Evolutionary conservation across 1,284 basidiomycete genomes (phyloP).

Genomic region (Leccinum subrobustum): DNA sequence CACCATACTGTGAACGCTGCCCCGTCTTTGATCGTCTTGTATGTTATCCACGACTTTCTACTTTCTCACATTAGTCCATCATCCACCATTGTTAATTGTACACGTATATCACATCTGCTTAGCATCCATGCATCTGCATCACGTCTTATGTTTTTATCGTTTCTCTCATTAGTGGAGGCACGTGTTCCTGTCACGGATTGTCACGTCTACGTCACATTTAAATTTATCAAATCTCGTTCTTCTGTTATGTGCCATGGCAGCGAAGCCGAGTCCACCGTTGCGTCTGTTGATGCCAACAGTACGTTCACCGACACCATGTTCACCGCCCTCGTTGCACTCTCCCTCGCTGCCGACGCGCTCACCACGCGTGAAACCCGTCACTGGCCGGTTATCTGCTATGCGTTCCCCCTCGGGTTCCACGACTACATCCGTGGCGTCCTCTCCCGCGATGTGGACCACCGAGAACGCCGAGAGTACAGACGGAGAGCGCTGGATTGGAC

Average conservation of each 20-base stretch:
- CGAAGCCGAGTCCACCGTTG: constrained; percentile 12
- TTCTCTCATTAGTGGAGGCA: constrained; percentile 1
- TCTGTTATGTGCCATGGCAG: constrained; percentile 16
- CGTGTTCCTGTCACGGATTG: constrained; percentile 14
- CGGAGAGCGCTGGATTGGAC: constrained; percentile 41
- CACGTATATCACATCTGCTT: constrained; percentile 5
- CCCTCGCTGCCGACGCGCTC: constrained; percentile 21
- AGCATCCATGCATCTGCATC: constrained; percentile 19
- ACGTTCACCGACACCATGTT: constrained; percentile 19
- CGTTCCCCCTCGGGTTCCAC: constrained; percentile 34
- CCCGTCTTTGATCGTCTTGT: constrained; percentile 3
- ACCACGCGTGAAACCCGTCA: constrained; percentile 23
- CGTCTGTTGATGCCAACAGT: constrained; percentile 33
- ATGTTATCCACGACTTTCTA: constrained; percentile 15
- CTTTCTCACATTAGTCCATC: constrained; percentile 11
- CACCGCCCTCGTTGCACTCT: constrained; percentile 6
- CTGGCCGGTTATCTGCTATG: constrained; percentile 29
- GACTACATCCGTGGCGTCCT: constrained; percentile 18
- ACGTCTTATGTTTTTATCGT: constrained; percentile 8
- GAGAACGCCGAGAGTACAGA: constrained; percentile 20
- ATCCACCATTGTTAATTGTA: constrained; percentile 16
- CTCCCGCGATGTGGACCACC: constrained; percentile 2
- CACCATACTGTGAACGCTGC: constrained; percentile 31
- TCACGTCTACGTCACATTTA: constrained; percentile 16
- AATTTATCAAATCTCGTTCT: background rate